Evolutionary conservation across 2,329 filamentous ascomycete species (phyloP).

Genomic region (Nannizziopsis arthrosporioides): DNA sequence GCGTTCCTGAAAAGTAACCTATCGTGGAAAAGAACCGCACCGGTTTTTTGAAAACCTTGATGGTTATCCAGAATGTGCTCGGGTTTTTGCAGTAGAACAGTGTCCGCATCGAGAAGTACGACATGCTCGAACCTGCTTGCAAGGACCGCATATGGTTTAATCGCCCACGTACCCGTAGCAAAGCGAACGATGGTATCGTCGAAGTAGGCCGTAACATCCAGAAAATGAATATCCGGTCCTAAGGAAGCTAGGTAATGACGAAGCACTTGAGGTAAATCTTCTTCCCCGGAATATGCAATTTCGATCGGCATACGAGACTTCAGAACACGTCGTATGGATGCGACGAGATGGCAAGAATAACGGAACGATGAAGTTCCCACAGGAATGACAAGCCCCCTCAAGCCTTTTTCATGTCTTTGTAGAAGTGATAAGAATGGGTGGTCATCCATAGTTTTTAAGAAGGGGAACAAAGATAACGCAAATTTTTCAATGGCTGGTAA

Average conservation of each 20-base stretch:
- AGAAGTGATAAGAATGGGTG: constrained; percentile 4
- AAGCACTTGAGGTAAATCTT: constrained; percentile 11
- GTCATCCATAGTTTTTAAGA: neutral
- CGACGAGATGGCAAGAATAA: constrained; percentile 15
- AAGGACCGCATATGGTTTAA: constrained; percentile 18
- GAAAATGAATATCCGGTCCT: neutral
- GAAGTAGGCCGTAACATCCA: constrained; percentile 14
- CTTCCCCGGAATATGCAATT: constrained; percentile 17
- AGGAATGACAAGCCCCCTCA: constrained; percentile 13
- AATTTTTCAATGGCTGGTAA: neutral
- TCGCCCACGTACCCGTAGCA: constrained; percentile 11
- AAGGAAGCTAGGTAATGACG: constrained; percentile 10
- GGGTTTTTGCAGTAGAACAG: constrained; percentile 14
- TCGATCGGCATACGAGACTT: constrained; percentile 16
- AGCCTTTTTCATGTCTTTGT: neutral
- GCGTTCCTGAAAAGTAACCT: constrained; percentile 9
- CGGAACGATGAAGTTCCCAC: constrained; percentile 11
- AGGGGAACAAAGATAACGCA: constrained; percentile 3
- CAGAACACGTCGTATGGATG: constrained; percentile 14
- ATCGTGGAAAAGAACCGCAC: constrained; percentile 17
- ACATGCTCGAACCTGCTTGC: constrained; percentile 13
- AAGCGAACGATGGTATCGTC: constrained; percentile 11
- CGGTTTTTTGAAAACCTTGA: constrained; percentile 11
- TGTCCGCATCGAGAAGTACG: constrained; percentile 18
- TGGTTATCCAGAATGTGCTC: constrained; percentile 13